Evolutionary conservation across 176 grass and related monocot genomes (phyloP), one percentile per base, ranked within the genome.

Genomic region (Metroxylon sagu): DNA sequence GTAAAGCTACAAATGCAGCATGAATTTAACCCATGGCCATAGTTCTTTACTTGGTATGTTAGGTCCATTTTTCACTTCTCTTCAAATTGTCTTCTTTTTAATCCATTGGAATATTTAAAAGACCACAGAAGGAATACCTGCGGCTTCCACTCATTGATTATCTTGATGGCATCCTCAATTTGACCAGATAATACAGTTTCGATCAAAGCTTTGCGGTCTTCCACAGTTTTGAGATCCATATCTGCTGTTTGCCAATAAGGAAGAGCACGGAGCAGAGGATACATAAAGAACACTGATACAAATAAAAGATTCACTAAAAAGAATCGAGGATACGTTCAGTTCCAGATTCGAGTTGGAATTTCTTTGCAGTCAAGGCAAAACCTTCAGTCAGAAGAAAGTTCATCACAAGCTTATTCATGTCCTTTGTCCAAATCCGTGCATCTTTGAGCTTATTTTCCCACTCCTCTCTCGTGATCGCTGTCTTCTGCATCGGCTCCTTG

Each of bases 141-240:
- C 14, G 92, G 87, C 18, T 97, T 97, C 27, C 90, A 83, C 77
- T 97, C 92, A 48, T 97, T 97, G 29, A 97, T 85, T 57, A 85
- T 97, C 83, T 91, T 83, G 26, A 97, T 91, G n/a, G 87, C 92
- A 59, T 91, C 92, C 79, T 97, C 83, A 26, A 97, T 84, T 75
- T 97, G 91, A n/a, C 92, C 92, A 5, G 84, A 91, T 69, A 91
- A 87, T 14, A 91, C 87, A 7, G 87, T 81, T 53, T 49, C 80
- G 56, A 88, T 97, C 53, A 91, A 87, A 57, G 83, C 87, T 83
- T 91, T 97, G 55, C 83, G 84, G 57, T 91, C 83, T 14, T 84
- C 85, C 55, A 97, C 91, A 56, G 84, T 88, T 16, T 78, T 69
- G 53, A 97, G 77, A 58, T 97, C 87, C 73, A 91, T 90, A 61